These are phyloP conservation scores for Metarhizium brunneum DNA, from an alignment of 2,329 filamentous ascomycete species.

Conservation along the genomic window DNA sequence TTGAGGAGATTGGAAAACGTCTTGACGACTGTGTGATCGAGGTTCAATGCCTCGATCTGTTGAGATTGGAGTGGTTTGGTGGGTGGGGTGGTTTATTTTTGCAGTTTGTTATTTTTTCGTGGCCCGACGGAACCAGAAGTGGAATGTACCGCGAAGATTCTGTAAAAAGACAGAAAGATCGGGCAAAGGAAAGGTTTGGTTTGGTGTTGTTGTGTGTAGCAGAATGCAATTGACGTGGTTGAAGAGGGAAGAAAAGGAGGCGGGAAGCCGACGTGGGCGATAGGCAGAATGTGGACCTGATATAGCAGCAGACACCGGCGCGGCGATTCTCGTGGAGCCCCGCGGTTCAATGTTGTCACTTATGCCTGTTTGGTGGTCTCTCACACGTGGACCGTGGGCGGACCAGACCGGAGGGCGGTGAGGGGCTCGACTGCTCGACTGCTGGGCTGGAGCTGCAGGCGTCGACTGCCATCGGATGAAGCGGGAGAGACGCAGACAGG, in stretches of 20 bases:
- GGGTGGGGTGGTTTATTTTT: not conserved
- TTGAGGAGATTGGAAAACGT: slow-evolving; percentile 98
- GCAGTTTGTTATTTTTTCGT: not conserved
- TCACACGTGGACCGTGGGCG: too few species aligned
- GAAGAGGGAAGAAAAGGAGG: not conserved
- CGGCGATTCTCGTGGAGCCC: too few species aligned
- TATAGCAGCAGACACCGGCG: not conserved
- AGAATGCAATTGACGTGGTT: not conserved
- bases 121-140: not conserved
- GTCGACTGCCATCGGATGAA: too few species aligned
- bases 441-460: too few species aligned
- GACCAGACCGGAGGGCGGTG: too few species aligned
- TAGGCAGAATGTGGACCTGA: slow-evolving; percentile 1
- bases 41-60: slow-evolving; percentile 40
- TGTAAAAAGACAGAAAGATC: not conserved
- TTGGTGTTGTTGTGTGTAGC: not conserved
- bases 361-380: too few species aligned
- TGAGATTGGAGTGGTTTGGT: slow-evolving; percentile 10
- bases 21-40: slow-evolving; percentile 66
- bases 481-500: too few species aligned
- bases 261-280: not conserved
- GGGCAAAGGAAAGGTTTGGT: not conserved
- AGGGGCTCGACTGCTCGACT: too few species aligned
- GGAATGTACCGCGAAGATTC: not conserved
- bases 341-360: too few species aligned